Conservation (phyloP, 1,139 yeast genomes). For the Yamadazyma dushanensis region DNA sequence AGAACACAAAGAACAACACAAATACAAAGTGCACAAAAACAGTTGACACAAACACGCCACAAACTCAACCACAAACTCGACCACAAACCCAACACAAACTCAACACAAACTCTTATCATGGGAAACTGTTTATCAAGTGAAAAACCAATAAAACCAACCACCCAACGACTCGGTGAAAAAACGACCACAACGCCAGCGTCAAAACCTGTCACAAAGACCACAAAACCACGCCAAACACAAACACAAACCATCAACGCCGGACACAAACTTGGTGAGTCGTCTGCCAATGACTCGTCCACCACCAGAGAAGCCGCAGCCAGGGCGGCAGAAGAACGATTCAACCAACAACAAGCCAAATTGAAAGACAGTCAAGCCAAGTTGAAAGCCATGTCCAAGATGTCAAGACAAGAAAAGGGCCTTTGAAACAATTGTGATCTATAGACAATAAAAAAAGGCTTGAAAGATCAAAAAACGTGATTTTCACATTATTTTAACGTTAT, state of each 20-base stretch:
- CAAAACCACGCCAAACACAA: constrained; percentile 1
- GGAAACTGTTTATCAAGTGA: constrained; percentile 22
- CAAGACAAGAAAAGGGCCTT: constrained; percentile 35
- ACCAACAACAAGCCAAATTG: constrained; percentile 25
- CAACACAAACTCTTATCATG: constrained; percentile 11
- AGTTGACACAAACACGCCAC: too few relatives aligned
- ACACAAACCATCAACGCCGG: constrained; percentile 4
- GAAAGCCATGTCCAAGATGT: constrained; percentile 29
- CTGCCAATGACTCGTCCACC: not conserved
- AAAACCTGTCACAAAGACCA: not conserved
- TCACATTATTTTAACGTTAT: too few relatives aligned
- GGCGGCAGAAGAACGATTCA: constrained; percentile 37
- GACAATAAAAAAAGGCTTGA: not conserved
- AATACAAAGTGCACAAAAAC: too few relatives aligned
- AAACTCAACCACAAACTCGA: not conserved
- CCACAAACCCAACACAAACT: not conserved
- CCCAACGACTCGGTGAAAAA: constrained; percentile 11
- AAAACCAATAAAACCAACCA: constrained; percentile 3
- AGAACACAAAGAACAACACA: too few relatives aligned
- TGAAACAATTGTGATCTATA: not conserved
- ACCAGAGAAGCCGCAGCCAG: constrained; percentile 33
- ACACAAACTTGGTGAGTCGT: constrained; percentile 4
- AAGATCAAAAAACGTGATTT: not conserved
- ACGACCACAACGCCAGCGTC: too few relatives aligned
- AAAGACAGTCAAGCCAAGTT: constrained; percentile 29